Evolutionary conservation across 306 rosid species (phyloP).

Genomic region (Carpinus viminea): DNA sequence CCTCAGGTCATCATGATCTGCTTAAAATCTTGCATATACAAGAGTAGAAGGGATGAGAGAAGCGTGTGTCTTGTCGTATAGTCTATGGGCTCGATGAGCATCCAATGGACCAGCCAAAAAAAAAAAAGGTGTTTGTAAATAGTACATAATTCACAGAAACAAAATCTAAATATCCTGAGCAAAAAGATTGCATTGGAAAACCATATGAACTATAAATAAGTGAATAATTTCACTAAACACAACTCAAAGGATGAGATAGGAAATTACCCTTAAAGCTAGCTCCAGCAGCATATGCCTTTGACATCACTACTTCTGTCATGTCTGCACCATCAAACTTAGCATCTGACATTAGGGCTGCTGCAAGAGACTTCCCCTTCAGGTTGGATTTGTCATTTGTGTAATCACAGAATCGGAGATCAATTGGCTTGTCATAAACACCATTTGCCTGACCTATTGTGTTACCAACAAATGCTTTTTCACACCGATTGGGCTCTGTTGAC

Average conservation of each 20-base stretch:
- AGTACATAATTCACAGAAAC: neutral
- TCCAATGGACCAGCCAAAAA: neutral
- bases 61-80: neutral
- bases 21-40: neutral
- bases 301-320: conserved; percentile 95
- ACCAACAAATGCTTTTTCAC: conserved; percentile 87
- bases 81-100: neutral
- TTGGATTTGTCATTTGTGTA: conserved; percentile 76
- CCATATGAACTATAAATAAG: neutral
- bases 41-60: neutral
- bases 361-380: conserved; percentile 83
- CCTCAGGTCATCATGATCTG: neutral
- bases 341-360: conserved; percentile 95
- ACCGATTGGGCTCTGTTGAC: conserved; percentile 84
- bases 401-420: conserved; percentile 91
- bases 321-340: conserved; percentile 98
- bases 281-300: conserved; percentile 90
- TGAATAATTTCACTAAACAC: neutral
- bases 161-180: neutral
- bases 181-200: conserved; percentile 1
- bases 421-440: conserved; percentile 90
- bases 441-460: conserved; percentile 96
- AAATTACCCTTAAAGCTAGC: conserved; percentile 84
- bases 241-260: conserved; percentile 6
- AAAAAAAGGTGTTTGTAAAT: neutral